Evolutionary conservation across 139 green algal genomes (phyloP).

Genomic region (Chlorokybus atmophyticus): DNA sequence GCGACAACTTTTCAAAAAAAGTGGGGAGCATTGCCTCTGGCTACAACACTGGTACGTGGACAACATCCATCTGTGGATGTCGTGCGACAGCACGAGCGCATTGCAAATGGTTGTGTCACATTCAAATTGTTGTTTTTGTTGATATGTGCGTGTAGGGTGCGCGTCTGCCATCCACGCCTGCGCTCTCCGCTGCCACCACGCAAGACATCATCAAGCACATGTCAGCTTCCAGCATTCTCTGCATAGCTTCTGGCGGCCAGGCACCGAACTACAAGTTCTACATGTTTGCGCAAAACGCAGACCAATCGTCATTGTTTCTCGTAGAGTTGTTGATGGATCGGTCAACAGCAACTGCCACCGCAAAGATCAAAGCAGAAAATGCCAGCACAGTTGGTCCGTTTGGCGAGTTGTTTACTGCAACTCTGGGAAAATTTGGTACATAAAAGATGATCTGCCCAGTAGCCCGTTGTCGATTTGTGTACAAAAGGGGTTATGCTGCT

Average conservation of each 20-base stretch:
- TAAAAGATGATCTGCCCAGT: too few species aligned
- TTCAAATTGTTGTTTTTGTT: conserved; percentile 10
- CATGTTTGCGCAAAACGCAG: conserved; percentile 52
- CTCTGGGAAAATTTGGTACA: too few species aligned
- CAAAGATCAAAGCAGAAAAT: conserved; percentile 50
- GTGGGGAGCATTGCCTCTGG: conserved; percentile 44
- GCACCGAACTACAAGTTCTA: conserved; percentile 57
- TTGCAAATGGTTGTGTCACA: too few species aligned
- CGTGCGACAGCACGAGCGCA: too few species aligned
- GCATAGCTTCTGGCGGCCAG: conserved; percentile 58
- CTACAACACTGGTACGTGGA: conserved; percentile 19
- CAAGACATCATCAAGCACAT: conserved; percentile 33
- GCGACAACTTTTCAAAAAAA: conserved; percentile 45
- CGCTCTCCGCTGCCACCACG: background rate
- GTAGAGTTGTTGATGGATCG: conserved; percentile 49
- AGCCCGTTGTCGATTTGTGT: too few species aligned
- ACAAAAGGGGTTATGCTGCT: too few species aligned
- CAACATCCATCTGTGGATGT: too few species aligned
- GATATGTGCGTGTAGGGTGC: conserved; percentile 10
- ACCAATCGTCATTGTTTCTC: conserved; percentile 31
- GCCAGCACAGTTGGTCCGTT: too few species aligned
- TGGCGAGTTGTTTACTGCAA: too few species aligned
- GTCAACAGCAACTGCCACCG: conserved; percentile 12
- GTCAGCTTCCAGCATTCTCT: conserved; percentile 39
- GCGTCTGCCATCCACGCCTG: background rate